Percentiles rank a stretch among this genome's conserved stretches.
Evolutionary conservation across 2,329 filamentous ascomycete genomes (phyloP).

Genomic region (Passalora sequoiae): DNA sequence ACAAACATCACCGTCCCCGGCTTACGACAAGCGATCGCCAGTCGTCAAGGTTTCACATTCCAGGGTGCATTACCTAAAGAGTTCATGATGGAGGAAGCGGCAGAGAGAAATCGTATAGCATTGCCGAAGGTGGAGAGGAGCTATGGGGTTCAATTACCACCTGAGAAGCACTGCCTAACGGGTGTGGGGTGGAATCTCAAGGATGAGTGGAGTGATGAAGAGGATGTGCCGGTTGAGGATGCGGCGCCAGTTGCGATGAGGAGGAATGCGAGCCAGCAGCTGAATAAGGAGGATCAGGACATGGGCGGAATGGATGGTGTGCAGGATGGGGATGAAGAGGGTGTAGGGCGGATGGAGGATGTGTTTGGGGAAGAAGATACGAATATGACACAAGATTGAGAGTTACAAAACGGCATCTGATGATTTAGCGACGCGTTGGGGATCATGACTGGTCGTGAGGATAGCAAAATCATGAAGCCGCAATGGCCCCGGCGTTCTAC

Average conservation of each 20-base stretch:
- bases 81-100: conserved; percentile 69
- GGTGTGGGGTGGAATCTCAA: conserved; percentile 53
- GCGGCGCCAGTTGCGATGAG: conserved; percentile 33
- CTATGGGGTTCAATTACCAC: conserved; percentile 56
- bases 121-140: conserved; percentile 55
- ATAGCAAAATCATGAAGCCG: no score
- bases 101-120: conserved; percentile 62
- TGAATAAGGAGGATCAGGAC: conserved; percentile 31
- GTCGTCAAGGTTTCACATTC: conserved; percentile 65
- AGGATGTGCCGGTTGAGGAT: conserved; percentile 44
- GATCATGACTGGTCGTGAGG: neutral
- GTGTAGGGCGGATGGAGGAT: conserved; percentile 39
- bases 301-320: conserved; percentile 43
- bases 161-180: conserved; percentile 58
- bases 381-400: conserved; percentile 34
- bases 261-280: conserved; percentile 10
- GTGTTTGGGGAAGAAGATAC: conserved; percentile 38
- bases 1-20: conserved; percentile 60
- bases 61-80: conserved; percentile 63
- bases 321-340: conserved; percentile 33
- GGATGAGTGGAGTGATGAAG: conserved; percentile 55
- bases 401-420: neutral
- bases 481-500: no score
- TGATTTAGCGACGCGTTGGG: conserved; percentile 12
- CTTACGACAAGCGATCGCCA: conserved; percentile 66